These are phyloP conservation scores for Plantago rigida DNA, from an alignment of 305 asterid species.

Conservation along the genomic window DNA sequence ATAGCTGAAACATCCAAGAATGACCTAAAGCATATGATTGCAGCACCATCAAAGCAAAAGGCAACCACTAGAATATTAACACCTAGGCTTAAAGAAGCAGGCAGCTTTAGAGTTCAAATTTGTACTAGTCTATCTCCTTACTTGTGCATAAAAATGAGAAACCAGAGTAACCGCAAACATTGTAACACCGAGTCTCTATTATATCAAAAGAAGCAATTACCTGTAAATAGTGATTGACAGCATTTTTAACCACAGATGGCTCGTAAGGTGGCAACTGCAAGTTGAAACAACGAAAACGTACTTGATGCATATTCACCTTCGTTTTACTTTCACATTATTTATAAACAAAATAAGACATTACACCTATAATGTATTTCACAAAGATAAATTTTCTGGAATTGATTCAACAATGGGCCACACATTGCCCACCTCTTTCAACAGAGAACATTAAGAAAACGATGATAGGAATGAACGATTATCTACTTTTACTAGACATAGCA, in stretches of 20 bases:
- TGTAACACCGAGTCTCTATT: neutral
- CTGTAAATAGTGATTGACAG: constrained; percentile 84
- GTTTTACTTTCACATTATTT: neutral
- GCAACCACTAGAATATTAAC: neutral
- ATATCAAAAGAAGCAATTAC: constrained; percentile 30
- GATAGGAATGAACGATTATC: too few relatives aligned
- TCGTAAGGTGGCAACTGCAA: constrained; percentile 84
- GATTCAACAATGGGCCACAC: neutral
- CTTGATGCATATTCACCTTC: neutral
- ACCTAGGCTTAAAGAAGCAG: neutral
- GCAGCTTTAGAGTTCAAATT: neutral
- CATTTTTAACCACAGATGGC: constrained; percentile 67
- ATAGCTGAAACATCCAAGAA: neutral
- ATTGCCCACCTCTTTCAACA: too few relatives aligned
- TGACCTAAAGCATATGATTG: neutral
- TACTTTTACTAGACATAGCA: too few relatives aligned
- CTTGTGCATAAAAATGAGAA: neutral
- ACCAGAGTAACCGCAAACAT: neutral
- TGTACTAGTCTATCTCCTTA: neutral
- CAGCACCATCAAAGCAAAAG: constrained; percentile 1
- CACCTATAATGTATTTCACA: neutral
- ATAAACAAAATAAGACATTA: neutral
- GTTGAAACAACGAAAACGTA: constrained; percentile 16
- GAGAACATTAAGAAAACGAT: too few relatives aligned
- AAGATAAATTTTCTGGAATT: neutral